Conservation (phyloP, 345 rosid genomes). For the Camelina hispida region DNA sequence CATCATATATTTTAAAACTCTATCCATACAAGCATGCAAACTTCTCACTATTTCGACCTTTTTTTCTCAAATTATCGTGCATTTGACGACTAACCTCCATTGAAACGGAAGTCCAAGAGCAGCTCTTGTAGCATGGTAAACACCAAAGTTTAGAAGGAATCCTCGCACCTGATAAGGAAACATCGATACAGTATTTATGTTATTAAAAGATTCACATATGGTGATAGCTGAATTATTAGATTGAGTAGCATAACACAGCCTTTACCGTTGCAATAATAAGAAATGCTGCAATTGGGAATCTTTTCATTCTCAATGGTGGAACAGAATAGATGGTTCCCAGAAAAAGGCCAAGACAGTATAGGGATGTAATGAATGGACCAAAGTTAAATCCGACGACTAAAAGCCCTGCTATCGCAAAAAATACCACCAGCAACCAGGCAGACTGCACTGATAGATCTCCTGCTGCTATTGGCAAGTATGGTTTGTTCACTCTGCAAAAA, state of each 20-base stretch:
- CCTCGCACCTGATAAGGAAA: slow-evolving; percentile 77
- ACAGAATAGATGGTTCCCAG: slow-evolving; percentile 96
- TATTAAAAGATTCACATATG: neutral
- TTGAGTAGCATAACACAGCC: slow-evolving; percentile 26
- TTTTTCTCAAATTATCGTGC: neutral
- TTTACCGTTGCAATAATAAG: slow-evolving; percentile 89
- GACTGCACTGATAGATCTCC: slow-evolving; percentile 93
- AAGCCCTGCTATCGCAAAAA: slow-evolving; percentile 78
- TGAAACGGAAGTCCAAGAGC: slow-evolving; percentile 92
- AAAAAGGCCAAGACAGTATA: slow-evolving; percentile 83
- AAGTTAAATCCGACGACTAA: slow-evolving; percentile 75
- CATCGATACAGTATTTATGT: slow-evolving; percentile 13
- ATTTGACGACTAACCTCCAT: slow-evolving; percentile 67
- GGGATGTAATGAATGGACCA: slow-evolving; percentile 81
- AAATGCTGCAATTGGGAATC: slow-evolving; percentile 88
- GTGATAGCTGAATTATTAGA: slow-evolving; percentile 18
- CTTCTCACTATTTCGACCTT: neutral
- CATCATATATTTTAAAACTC: slow-evolving; percentile 6
- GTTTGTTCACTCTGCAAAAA: slow-evolving; percentile 92
- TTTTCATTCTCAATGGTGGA: slow-evolving; percentile 95
- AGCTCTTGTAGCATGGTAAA: slow-evolving; percentile 88
- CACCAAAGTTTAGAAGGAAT: slow-evolving; percentile 95
- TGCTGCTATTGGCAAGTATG: slow-evolving; percentile 96
- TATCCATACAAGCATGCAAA: slow-evolving; percentile 8
- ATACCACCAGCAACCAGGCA: slow-evolving; percentile 88